A percentile compares a stretch with the other conserved stretches of the same genome.
These are phyloP conservation scores for Rhodamnia argentea DNA, from an alignment of 345 rosid species.

Conservation along the genomic window DNA sequence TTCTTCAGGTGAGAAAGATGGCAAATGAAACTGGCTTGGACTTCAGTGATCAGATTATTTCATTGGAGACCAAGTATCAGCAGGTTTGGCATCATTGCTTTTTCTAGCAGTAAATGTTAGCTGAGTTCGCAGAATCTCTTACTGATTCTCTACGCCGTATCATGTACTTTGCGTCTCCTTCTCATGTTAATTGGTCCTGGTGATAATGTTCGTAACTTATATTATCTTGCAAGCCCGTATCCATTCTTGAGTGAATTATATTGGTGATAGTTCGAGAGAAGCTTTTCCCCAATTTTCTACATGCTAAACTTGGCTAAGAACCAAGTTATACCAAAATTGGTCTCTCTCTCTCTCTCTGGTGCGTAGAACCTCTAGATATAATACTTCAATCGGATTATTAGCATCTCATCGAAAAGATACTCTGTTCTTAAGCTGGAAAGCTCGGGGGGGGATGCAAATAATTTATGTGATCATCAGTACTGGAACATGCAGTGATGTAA, in stretches of 20 bases:
- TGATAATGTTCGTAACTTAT: not conserved
- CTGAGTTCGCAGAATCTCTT: not conserved
- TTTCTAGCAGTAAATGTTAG: not conserved
- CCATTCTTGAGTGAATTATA: not conserved
- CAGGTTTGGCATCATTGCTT: constrained; percentile 31
- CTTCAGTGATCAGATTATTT: constrained; percentile 73
- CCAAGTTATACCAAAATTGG: not conserved
- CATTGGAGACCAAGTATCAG: constrained; percentile 72
- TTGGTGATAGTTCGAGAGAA: not conserved
- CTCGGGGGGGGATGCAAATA: not conserved
- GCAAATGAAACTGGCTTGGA: constrained; percentile 89
- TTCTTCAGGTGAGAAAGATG: constrained; percentile 83
- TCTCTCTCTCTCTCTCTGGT: not conserved
- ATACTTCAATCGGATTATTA: not conserved
- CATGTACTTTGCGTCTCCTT: not conserved
- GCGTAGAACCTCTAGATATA: not conserved
- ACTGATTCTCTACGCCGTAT: not conserved
- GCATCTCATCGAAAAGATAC: not conserved
- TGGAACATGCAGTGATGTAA: not conserved
- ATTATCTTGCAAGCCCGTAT: not conserved
- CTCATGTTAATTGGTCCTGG: not conserved
- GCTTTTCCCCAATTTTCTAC: not conserved
- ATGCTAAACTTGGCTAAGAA: not conserved
- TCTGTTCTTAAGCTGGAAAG: not conserved
- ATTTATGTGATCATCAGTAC: not conserved